Evolutionary conservation across 2,329 filamentous ascomycete species (phyloP), one percentile per base, ranked within the genome.

Genomic region (Penicillium polonicum): DNA sequence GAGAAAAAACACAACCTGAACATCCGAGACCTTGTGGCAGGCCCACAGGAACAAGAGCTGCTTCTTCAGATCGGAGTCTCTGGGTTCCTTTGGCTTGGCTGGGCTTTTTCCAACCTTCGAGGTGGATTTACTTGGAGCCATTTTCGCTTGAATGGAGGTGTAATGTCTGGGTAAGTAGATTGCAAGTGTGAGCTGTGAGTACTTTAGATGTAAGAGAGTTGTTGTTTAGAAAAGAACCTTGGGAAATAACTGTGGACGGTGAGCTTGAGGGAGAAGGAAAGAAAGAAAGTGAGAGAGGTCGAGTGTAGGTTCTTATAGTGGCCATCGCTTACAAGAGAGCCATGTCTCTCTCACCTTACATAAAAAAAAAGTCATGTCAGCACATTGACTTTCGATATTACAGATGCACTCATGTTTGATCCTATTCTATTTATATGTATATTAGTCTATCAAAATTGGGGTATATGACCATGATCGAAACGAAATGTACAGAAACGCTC

Each of bases 11-110:
- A 6, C 10, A 4, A 55, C 52, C 3, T 51, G 38, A 19, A 21
- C 12, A 21, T 15, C n/a, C 1, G 38, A 41, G 13, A 42, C 13
- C 17, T 55, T 51, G 38, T 50, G n/a, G 9, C 45, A 50, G 12
- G 5, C 7, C 52, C 52, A 55, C 12, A 55, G 21, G 38, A 55
- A 43, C 4, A 55, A 12, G 12, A 55, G 31, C 17, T 42, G 46
- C n/a, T 43, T 51, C 25, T 55, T 44, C 38, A 55, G 0, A 9
- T 55, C 52, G 2, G 46, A 19, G 2, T 50, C 52, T 23, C 12
- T 50, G 23, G 39, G 13, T 3, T 44, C 49, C 7, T 23, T 52
- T 25, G 49, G 29, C 39, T 51, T 51, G 29, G 52, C 17, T n/a
- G 46, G 45, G n/a, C 36, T 36, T 27, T 55, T 55, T 5, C 27